Evolutionary conservation across 2,329 filamentous ascomycete species (phyloP).

Genomic region (Ceratocystis ficicola): DNA sequence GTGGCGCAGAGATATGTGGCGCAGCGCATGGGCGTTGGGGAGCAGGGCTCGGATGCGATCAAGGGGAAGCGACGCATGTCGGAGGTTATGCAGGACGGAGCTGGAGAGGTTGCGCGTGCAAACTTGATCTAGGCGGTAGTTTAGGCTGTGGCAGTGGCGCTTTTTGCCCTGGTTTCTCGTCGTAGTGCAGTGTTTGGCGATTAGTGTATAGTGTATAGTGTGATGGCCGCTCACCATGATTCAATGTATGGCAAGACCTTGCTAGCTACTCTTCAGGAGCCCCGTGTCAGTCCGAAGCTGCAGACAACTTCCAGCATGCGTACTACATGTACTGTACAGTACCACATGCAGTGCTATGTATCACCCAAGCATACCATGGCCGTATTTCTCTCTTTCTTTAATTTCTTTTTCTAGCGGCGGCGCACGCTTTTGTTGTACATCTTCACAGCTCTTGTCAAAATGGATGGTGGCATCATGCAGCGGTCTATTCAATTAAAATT

Average conservation of each 20-base stretch:
- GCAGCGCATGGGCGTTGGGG: conserved; percentile 86
- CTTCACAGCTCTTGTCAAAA: neutral
- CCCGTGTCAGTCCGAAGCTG: neutral
- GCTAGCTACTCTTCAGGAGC: neutral
- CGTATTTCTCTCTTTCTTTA: neutral
- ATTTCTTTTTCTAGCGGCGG: neutral
- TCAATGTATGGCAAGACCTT: neutral
- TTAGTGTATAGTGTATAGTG: neutral
- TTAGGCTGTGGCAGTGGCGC: neutral
- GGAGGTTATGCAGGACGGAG: conserved; percentile 43
- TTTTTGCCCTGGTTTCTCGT: neutral
- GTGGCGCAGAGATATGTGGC: conserved; percentile 94
- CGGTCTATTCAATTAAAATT: no score
- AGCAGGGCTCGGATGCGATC: conserved; percentile 46
- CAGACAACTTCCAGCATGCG: neutral
- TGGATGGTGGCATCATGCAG: no score
- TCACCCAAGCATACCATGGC: no score
- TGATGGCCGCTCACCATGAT: neutral
- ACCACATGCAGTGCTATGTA: no score
- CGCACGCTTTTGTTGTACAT: neutral
- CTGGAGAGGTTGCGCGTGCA: conserved; percentile 48
- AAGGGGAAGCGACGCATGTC: conserved; percentile 50
- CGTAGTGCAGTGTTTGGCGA: neutral
- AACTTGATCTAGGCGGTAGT: conserved; percentile 35
- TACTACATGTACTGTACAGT: neutral